phyloP scores from a whole-genome alignment of 768 basidiomycete species.

The Pulveroboletus sp. region DNA sequence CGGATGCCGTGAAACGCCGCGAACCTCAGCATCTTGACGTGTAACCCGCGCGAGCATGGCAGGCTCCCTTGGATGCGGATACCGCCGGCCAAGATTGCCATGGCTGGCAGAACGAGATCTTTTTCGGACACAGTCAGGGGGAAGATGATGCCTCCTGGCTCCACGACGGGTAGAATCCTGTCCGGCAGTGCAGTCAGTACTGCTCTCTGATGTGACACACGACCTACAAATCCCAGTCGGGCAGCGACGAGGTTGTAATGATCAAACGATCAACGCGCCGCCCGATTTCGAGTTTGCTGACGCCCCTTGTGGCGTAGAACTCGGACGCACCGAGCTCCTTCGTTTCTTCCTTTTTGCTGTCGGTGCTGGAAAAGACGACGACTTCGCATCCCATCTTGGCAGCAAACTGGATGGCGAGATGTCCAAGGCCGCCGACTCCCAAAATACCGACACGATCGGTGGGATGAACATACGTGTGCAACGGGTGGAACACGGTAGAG shows the following conservation, averaged over 20 bases:
- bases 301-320: slow-evolving; percentile 31
- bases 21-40: slow-evolving; percentile 33
- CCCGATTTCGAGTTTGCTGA: slow-evolving; percentile 22
- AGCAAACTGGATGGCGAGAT: slow-evolving; percentile 37
- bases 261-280: slow-evolving; percentile 29
- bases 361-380: slow-evolving; percentile 32
- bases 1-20: slow-evolving; percentile 27
- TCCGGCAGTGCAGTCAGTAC: neutral
- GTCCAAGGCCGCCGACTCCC: slow-evolving; percentile 36
- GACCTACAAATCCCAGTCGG: slow-evolving; percentile 32
- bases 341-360: slow-evolving; percentile 32
- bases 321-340: slow-evolving; percentile 32
- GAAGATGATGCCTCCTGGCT: slow-evolving; percentile 20
- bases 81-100: slow-evolving; percentile 12
- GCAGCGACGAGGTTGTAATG: slow-evolving; percentile 27
- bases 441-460: slow-evolving; percentile 33
- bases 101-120: slow-evolving; percentile 21
- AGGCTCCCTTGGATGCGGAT: slow-evolving; percentile 24
- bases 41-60: slow-evolving; percentile 25
- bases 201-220: neutral
- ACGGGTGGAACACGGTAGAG: slow-evolving; percentile 29
- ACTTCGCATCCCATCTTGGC: slow-evolving; percentile 38
- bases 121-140: slow-evolving; percentile 23
- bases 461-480: slow-evolving; percentile 23
- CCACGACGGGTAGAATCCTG: slow-evolving; percentile 27